Evolutionary conservation across 305 asterid species (phyloP), one percentile per base, ranked within the genome.

Genomic region (Withania somnifera): DNA sequence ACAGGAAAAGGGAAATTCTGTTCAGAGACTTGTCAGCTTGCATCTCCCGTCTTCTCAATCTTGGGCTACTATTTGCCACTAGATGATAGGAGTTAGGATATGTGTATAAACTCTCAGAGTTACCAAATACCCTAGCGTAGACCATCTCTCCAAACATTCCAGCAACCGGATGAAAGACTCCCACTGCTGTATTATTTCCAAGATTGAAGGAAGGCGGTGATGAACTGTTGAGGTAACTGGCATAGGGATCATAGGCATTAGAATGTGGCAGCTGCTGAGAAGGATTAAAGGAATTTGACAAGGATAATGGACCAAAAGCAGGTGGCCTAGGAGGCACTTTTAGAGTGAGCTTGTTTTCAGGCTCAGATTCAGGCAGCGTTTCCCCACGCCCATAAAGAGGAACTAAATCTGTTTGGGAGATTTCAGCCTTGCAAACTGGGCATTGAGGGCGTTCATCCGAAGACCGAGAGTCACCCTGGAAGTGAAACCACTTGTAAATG

Each of bases 141-240:
- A 93, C 91, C 98, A 94, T 94, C 85, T 94, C 95, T 50, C 97
- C 98, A 0, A 89, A 88, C 93, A 91, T 88, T 11, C 93, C 96
- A 47, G 82, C 84, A 13, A 76, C 80, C 0, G 95, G 91, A 81
- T 88, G 67, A 30, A 85, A 83, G 50, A 58, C 61, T 22, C 24
- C 77, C 13, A 51, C 68, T 20, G 86, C 66, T n/a, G 78, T 42
- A 47, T 82, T 69, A 63, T 40, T 80, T 11, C 79, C 82, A 4
- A 38, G 84, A 63, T 83, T 82, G 20, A 85, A 80, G 54, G 86
- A 26, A 28, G 61, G 53, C 17, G 88, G 84, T 1, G 86, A 76
- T 2, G 85, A 7, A 47, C 54, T 82, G 30, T 52, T 88, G 32
- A 42, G 84, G 6, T 83, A 53, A 66, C 51, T 67, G 11, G 75